Conservation (phyloP, 2,329 filamentous ascomycete species). For the Chrysoporthe puriensis region DNA sequence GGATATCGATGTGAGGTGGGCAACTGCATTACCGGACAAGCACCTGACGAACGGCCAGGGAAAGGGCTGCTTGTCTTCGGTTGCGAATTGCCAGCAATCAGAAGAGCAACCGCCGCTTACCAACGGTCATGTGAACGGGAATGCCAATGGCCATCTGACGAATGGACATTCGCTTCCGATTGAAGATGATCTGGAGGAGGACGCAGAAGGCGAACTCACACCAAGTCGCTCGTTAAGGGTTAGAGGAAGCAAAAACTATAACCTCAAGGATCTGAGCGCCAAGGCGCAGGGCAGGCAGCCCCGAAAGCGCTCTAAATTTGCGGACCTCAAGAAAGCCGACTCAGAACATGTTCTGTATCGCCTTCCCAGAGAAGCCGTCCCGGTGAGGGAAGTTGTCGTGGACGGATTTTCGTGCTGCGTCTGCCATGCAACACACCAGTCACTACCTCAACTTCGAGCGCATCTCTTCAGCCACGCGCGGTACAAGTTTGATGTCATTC, state of each 20-base stretch:
- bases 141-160: constrained; percentile 29
- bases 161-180: constrained; percentile 33
- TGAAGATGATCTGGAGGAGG: constrained; percentile 49
- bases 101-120: constrained; percentile 38
- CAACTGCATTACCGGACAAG: constrained; percentile 43
- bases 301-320: constrained; percentile 42
- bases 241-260: constrained; percentile 57
- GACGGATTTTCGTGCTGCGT: constrained; percentile 52
- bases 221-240: constrained; percentile 55
- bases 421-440: constrained; percentile 52
- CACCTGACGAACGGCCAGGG: constrained; percentile 39
- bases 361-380: constrained; percentile 49
- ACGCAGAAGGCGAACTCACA: constrained; percentile 51
- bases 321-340: constrained; percentile 33
- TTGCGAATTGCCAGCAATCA: constrained; percentile 46
- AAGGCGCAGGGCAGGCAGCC: constrained; percentile 57
- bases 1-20: constrained; percentile 54
- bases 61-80: constrained; percentile 49
- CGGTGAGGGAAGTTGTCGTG: constrained; percentile 41
- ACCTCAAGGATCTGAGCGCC: constrained; percentile 62
- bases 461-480: constrained; percentile 54
- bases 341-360: constrained; percentile 52
- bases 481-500: constrained; percentile 48
- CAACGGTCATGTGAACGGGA: constrained; percentile 40
- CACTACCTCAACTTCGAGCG: constrained; percentile 51